Base-by-base conservation (phyloP, 1,284 basidiomycete genomes). In the Sutorius eximius region DNA sequence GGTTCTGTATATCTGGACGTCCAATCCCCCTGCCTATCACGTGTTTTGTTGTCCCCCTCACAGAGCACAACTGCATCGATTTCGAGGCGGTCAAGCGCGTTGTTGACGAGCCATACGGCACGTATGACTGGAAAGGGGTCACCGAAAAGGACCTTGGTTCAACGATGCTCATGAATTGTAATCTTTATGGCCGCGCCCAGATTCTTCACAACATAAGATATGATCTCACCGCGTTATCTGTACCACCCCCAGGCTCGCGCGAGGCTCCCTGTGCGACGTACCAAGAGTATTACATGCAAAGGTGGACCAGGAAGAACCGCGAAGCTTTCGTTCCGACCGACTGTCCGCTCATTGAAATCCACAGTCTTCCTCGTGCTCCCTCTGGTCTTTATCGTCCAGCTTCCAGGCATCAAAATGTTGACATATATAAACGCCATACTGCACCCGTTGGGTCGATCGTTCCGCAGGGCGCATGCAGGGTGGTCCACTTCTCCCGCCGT, bases 1-100 rank as follows among this genome's bases (percentile, higher is more conserved):
- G 80, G 78, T 82, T 81, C 72, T 81, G 80, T 63, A 77, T 86
- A 67, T 85, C 85, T 11, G 77, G 78, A 4, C 79, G 80, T 55
- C 81, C 81, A 0, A 73, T 86, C 55, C 61, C 68, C 27, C 70
- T 72, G 13, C 77, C 77, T 16, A 71, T 83, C 47, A 80, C 81
- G 51, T 78, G 82, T 59, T 89, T 81, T 68, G 69, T 91, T 32
- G 80, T 87, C 30, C 87, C 86, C 18, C 69, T 90, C 52, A 77
- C 73, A 29, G 66, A 69, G 49, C 70, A 73, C 36, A 61, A 66
- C 15, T 73, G 76, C 47, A 77, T 83, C 20, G 85, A 91, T 70
- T 87, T 82, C 58, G 65, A 73, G 6, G 74, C 74, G 0, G 85
- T 91, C 59, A 66, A 79, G 38, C 65, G 67, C 10, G 70, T 85